These are phyloP conservation scores for Nothomitra cinnamomea DNA, from an alignment of 2,329 filamentous ascomycete species.

Conservation along the genomic window DNA sequence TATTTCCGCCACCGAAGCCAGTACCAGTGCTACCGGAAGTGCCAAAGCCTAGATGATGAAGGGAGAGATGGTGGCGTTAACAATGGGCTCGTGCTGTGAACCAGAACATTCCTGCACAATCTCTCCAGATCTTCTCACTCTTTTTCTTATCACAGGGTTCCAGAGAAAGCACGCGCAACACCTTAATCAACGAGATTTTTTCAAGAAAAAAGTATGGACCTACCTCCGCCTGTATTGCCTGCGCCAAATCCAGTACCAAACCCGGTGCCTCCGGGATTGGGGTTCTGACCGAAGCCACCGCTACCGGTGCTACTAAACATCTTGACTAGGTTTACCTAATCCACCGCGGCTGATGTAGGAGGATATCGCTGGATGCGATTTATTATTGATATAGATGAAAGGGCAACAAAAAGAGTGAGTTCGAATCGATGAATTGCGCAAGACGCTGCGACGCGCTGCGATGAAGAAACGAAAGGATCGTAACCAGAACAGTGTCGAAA, in stretches of 20 bases:
- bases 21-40: constrained; percentile 4
- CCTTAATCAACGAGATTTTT: not conserved
- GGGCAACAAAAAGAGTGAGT: not conserved
- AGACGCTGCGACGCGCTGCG: not conserved
- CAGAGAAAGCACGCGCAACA: not conserved
- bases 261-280: not conserved
- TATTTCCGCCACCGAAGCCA: constrained; percentile 4
- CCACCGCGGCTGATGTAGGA: not conserved
- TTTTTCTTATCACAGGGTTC: too few species aligned
- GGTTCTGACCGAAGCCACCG: not conserved
- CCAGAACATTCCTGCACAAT: not conserved
- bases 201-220: not conserved
- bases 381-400: not conserved
- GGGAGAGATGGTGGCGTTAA: constrained; percentile 4
- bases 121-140: not conserved
- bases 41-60: constrained; percentile 6
- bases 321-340: too few species aligned
- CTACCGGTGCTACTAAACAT: not conserved
- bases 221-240: constrained; percentile 1
- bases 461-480: constrained; percentile 2
- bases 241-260: constrained; percentile 3
- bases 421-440: not conserved
- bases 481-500: not conserved
- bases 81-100: not conserved
- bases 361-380: too few species aligned